Percentiles rank a stretch among this genome's conserved stretches.
Evolutionary conservation across 2,329 filamentous ascomycete genomes (phyloP).

Genomic region (Atkinsonella texensis): DNA sequence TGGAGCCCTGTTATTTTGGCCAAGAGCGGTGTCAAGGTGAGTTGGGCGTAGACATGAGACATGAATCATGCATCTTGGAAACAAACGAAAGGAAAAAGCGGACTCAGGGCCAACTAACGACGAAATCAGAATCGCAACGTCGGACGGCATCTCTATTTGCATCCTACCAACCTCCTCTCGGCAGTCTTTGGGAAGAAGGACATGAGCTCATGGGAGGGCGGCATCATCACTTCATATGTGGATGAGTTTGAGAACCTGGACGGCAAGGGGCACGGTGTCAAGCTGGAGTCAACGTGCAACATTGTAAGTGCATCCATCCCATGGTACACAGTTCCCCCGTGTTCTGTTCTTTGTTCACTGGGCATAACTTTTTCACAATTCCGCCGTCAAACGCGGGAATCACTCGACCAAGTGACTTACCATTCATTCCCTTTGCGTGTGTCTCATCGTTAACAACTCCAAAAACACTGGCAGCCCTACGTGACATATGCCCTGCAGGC

Average conservation of each 20-base stretch:
- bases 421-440: no score
- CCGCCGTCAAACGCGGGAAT: no score
- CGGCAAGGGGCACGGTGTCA: constrained; percentile 65
- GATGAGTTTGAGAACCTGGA: constrained; percentile 73
- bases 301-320: constrained; percentile 29
- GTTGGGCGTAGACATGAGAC: no score
- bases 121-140: constrained; percentile 57
- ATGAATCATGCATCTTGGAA: no score
- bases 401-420: no score
- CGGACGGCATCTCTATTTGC: constrained; percentile 69
- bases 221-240: constrained; percentile 69
- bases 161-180: constrained; percentile 52
- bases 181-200: constrained; percentile 56
- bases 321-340: no score
- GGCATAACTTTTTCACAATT: no score
- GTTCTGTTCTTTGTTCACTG: no score
- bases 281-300: constrained; percentile 69
- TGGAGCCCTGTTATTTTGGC: constrained; percentile 65
- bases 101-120: no score
- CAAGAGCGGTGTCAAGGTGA: constrained; percentile 62
- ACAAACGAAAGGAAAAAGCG: not conserved
- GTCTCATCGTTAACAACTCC: no score
- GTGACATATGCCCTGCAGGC: constrained; percentile 49
- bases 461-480: constrained; percentile 39
- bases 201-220: constrained; percentile 58